phyloP scores from a whole-genome alignment of 108 stramenopile species.

The Mediolabrus comicus region DNA sequence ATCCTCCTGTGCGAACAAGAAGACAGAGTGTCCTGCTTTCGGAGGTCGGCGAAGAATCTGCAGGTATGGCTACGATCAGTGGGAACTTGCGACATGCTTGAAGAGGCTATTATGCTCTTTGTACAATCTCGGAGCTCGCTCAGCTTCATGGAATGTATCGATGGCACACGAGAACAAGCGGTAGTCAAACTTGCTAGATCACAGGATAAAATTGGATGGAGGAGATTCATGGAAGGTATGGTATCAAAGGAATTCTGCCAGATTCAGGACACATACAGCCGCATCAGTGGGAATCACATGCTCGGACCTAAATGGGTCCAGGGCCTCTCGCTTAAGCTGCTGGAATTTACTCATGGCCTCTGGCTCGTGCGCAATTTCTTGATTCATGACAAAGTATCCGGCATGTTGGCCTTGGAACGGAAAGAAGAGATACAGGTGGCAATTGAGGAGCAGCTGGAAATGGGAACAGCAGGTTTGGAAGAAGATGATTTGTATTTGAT shows the following conservation, averaged over 20 bases:
- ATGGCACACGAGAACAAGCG: too few relatives aligned
- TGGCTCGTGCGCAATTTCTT: background rate
- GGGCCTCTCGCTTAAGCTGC: background rate
- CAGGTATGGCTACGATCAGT: background rate
- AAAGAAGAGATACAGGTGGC: background rate
- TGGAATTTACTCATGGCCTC: background rate
- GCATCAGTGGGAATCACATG: too few relatives aligned
- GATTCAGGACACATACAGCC: background rate
- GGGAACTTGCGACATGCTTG: background rate
- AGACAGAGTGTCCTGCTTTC: background rate
- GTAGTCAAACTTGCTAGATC: background rate
- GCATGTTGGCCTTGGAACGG: background rate
- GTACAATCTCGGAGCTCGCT: background rate
- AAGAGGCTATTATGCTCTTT: background rate
- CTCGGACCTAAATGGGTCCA: background rate
- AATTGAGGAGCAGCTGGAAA: background rate
- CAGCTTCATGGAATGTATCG: background rate
- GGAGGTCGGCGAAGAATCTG: background rate
- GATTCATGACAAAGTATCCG: background rate
- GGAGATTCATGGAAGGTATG: conserved; percentile 23
- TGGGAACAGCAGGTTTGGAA: background rate
- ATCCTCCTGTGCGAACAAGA: background rate
- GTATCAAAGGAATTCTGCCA: background rate
- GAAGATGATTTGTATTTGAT: background rate
- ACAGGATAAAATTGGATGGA: conserved; percentile 20